Evolutionary conservation across 345 rosid species (phyloP), one percentile per base, ranked within the genome.

Genomic region (Lepidium aucheri): DNA sequence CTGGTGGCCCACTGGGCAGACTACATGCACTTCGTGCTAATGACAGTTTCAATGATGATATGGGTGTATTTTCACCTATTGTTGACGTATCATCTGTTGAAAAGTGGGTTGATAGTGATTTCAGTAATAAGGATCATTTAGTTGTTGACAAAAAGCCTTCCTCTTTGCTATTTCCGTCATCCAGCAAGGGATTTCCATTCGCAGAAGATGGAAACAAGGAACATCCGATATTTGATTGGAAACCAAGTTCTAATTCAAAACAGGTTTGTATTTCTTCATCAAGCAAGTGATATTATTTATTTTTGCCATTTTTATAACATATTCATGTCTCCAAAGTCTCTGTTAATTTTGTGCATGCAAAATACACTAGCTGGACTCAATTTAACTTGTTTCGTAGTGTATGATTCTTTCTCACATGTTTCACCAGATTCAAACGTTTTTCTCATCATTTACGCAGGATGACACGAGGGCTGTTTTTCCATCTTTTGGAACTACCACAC

Each of bases 1-100:
- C 85, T 4, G 82, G 91, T 52, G 95, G 91, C 70, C 57, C 85
- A 73, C 79, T 83, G 76, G 46, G 89, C 1, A 83, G 97, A 76
- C 79, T 89, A 60, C 85, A 88, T 40, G 87, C 95, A 62, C 86
- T 89, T 41, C 88, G 86, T 70, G 67, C 85, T 20, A 77, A 74
- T 18, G 81, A 80, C 73, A 86, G 81, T 77, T 85, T 86, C 39
- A 88, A 82, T 78, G 97, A 95, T 78, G 96, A 87, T 49, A 95
- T 95, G 99, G 90, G 81, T 54, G 86, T 91, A 5, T 95, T 95
- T 78, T 95, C 99, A 53, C 99, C 99, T 47, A 82, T 87, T 50
- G 80, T 83, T 55, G 96, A 86, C 36, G 89, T 88, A 73, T 88
- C 95, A 43, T 86, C 97, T 39, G 86, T 85, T 58, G 84, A 84